Percentiles rank a stretch among this genome's conserved stretches.
Conservation (phyloP, 345 rosid species). For the Citrus australasica region DNA sequence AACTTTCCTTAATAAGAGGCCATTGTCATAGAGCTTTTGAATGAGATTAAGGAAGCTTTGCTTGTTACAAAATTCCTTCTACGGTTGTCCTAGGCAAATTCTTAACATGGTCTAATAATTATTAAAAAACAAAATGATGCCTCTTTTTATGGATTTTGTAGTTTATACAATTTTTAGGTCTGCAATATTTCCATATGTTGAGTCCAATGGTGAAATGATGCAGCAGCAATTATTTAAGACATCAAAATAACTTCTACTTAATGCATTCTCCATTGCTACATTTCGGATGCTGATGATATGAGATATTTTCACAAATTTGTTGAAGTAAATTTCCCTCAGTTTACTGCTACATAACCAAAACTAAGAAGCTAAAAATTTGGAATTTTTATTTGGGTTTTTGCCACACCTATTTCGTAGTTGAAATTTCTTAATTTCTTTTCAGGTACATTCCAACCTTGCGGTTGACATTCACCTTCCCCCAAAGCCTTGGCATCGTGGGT, state of each 20-base stretch:
- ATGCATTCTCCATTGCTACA: not conserved
- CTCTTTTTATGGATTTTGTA: not conserved
- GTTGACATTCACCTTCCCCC: constrained; percentile 80
- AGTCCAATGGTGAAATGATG: not conserved
- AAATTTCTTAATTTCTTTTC: constrained; percentile 14
- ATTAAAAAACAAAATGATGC: not conserved
- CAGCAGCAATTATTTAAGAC: not conserved
- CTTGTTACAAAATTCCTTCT: not conserved
- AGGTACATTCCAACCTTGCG: constrained; percentile 83
- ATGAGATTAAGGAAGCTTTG: not conserved
- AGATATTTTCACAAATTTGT: not conserved
- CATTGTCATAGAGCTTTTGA: not conserved
- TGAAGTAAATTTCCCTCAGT: not conserved
- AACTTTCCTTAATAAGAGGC: not conserved
- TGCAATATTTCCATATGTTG: not conserved
- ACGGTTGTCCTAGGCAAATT: not conserved
- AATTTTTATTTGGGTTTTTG: not conserved
- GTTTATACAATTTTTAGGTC: not conserved
- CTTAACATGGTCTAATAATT: not conserved
- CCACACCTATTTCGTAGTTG: not conserved
- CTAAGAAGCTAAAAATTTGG: not conserved
- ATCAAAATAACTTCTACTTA: not conserved
- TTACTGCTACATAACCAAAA: not conserved
- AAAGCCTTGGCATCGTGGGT: constrained; percentile 90
- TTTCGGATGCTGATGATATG: not conserved